A percentile compares a stretch with the other conserved stretches of the same genome.
Conservation (phyloP, 768 basidiomycete genomes). For the Phlegmacium glaucopus region DNA sequence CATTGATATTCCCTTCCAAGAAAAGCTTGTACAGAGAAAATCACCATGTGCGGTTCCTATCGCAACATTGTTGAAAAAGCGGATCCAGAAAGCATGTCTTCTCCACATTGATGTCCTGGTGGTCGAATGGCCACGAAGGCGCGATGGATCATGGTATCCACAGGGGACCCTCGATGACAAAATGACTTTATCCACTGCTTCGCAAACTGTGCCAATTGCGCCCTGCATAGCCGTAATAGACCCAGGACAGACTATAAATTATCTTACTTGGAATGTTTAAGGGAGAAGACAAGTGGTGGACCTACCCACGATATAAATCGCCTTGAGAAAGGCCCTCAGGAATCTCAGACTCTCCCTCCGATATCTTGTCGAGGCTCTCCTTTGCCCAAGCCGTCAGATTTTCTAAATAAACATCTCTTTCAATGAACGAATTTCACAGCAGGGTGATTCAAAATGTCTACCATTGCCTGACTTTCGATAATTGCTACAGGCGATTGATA, state of each 20-base stretch:
- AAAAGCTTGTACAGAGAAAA: background rate
- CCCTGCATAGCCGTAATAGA: slow-evolving; percentile 79
- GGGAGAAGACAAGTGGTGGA: background rate
- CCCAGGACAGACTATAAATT: slow-evolving; percentile 63
- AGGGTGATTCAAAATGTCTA: slow-evolving; percentile 53
- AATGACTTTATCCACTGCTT: slow-evolving; percentile 77
- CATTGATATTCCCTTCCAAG: background rate
- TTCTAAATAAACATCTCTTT: slow-evolving; percentile 63
- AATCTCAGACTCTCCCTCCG: slow-evolving; percentile 66
- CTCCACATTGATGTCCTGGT: slow-evolving; percentile 94
- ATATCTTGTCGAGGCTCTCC: slow-evolving; percentile 61
- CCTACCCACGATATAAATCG: slow-evolving; percentile 74
- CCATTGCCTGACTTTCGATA: slow-evolving; percentile 48
- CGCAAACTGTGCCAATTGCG: slow-evolving; percentile 79
- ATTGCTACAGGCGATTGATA: slow-evolving; percentile 35
- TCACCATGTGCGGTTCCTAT: slow-evolving; percentile 88
- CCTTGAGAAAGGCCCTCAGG: slow-evolving; percentile 68
- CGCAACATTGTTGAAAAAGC: slow-evolving; percentile 92
- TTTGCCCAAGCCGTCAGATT: slow-evolving; percentile 57
- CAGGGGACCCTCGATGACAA: slow-evolving; percentile 10
- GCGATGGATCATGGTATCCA: slow-evolving; percentile 20
- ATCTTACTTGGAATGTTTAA: too few species aligned
- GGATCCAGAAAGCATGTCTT: slow-evolving; percentile 87
- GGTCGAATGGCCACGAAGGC: slow-evolving; percentile 88
- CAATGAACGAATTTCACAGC: slow-evolving; percentile 73